Evolutionary conservation across 805 yeast genomes (phyloP).

Genomic region (Yamadazyma akitaensis): DNA sequence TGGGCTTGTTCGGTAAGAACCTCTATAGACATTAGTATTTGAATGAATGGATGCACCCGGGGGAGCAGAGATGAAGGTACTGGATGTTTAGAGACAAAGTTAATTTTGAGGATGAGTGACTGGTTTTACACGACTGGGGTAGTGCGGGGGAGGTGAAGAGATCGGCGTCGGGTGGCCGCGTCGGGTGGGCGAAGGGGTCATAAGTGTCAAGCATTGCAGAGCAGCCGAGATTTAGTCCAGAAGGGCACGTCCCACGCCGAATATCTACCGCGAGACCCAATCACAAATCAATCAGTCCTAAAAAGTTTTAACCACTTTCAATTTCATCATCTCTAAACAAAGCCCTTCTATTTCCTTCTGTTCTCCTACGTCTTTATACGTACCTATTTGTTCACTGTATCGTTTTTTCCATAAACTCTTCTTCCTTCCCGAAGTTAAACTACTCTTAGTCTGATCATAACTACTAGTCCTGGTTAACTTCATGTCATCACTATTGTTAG

Average conservation of each 20-base stretch:
- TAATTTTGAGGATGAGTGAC: conserved; percentile 1
- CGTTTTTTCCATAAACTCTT: conserved; percentile 17
- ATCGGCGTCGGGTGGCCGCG: too few species aligned
- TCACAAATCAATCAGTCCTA: too few species aligned
- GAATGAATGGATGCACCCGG: neutral
- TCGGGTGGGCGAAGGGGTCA: too few species aligned
- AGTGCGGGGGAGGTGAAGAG: neutral
- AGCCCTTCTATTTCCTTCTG: too few species aligned
- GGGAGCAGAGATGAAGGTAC: neutral
- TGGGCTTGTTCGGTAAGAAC: conserved; percentile 61
- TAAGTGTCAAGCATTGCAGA: too few species aligned
- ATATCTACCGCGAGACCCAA: too few species aligned
- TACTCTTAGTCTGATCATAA: conserved; percentile 38
- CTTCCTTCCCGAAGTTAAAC: conserved; percentile 30
- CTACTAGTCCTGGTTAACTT: conserved; percentile 20
- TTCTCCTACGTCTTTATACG: conserved; percentile 19
- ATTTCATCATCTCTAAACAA: too few species aligned
- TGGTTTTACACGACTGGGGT: conserved; percentile 1
- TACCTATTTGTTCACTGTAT: conserved; percentile 31
- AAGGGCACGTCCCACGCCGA: too few species aligned
- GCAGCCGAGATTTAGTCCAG: too few species aligned
- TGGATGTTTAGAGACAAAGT: neutral
- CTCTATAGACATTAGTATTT: conserved; percentile 25
- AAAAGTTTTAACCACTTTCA: too few species aligned
- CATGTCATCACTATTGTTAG: conserved; percentile 14